Conservation (phyloP, 352 stramenopile species). For the Globisporangium paddicum region DNA sequence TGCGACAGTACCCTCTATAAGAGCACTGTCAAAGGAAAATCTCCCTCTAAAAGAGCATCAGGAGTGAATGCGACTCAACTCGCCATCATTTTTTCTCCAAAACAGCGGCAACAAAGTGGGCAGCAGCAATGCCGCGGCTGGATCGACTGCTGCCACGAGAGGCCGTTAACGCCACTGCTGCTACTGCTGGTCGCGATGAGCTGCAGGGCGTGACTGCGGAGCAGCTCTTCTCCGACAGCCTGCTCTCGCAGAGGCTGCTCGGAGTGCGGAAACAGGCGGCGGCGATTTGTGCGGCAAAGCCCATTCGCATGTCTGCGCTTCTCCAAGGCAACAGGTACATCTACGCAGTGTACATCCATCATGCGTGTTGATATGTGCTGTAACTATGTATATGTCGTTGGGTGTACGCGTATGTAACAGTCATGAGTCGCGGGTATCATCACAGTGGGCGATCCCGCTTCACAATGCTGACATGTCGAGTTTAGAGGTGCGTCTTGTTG, state of each 20-base stretch:
- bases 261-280: constrained; percentile 26
- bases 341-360: not conserved
- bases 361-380: not conserved
- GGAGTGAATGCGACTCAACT: not conserved
- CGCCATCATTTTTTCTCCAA: not conserved
- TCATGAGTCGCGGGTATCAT: not conserved
- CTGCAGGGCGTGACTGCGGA: constrained; percentile 24
- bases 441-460: not conserved
- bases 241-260: constrained; percentile 24
- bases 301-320: constrained; percentile 27
- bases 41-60: constrained; percentile 3
- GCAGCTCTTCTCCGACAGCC: constrained; percentile 49
- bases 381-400: no score
- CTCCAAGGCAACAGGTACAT: constrained; percentile 9
- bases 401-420: not conserved
- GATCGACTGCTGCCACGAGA: constrained; percentile 19
- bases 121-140: constrained; percentile 34
- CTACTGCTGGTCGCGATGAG: not conserved
- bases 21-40: not conserved
- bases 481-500: not conserved
- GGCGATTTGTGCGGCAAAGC: constrained; percentile 28
- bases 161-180: not conserved
- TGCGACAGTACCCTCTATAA: constrained; percentile 9
- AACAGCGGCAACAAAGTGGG: not conserved
- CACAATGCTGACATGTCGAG: constrained; percentile 1